A percentile compares a stretch with the other conserved stretches of the same genome.
These are phyloP conservation scores for Henckelia pumila DNA, from an alignment of 257 asterid genomes.

Conservation along the genomic window DNA sequence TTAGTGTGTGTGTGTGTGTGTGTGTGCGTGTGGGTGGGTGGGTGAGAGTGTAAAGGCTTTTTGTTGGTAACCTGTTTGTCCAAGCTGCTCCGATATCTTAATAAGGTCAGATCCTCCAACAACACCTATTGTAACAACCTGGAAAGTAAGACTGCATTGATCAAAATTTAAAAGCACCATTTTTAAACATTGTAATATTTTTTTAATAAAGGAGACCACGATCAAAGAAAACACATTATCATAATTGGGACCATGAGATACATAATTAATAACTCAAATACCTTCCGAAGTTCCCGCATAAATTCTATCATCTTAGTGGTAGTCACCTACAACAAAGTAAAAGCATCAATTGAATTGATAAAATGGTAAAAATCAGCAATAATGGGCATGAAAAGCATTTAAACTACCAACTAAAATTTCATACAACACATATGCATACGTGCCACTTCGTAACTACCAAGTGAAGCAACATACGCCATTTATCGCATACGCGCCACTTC, in stretches of 20 bases:
- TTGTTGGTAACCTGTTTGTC: slow-evolving; percentile 54
- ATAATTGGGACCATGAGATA: not conserved
- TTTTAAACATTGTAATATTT: not conserved
- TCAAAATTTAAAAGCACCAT: not conserved
- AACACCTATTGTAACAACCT: slow-evolving; percentile 86
- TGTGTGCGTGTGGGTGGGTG: not conserved
- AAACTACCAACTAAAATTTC: not conserved
- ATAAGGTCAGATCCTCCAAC: slow-evolving; percentile 99
- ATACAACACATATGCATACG: not conserved
- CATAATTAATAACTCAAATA: slow-evolving; percentile 23
- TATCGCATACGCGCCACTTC: not conserved
- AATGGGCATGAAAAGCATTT: not conserved
- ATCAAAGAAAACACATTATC: not conserved
- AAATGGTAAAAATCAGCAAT: not conserved
- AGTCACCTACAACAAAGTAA: slow-evolving; percentile 39
- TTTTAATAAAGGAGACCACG: not conserved
- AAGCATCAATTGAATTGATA: slow-evolving; percentile 15
- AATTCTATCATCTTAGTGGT: slow-evolving; percentile 74
- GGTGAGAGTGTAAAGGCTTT: not conserved
- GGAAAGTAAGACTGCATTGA: slow-evolving; percentile 9
- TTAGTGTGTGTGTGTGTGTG: not conserved
- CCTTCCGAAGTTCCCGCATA: slow-evolving; percentile 79
- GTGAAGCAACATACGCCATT: not conserved
- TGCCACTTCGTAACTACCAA: not conserved
- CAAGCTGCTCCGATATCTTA: slow-evolving; percentile 97